These are phyloP conservation scores for Aspergillus sergii DNA, from an alignment of 2,329 filamentous ascomycete species.

Conservation along the genomic window DNA sequence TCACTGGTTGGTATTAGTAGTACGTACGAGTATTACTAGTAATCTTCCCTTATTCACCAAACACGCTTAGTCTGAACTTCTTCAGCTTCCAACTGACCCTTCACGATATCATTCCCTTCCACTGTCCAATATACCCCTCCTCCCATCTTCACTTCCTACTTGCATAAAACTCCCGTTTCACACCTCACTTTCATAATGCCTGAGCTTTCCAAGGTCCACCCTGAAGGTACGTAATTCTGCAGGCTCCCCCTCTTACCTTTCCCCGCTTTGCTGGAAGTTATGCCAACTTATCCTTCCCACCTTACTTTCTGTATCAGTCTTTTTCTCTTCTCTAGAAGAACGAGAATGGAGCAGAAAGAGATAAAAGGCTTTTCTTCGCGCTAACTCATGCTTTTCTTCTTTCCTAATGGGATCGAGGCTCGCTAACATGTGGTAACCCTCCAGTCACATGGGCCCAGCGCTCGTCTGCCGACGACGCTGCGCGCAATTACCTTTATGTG, in stretches of 20 bases:
- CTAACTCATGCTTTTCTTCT: slow-evolving; percentile 8
- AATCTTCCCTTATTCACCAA: not conserved
- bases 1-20: no score
- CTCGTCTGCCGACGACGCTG: slow-evolving; percentile 75
- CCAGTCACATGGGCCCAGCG: slow-evolving; percentile 97
- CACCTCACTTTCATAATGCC: slow-evolving; percentile 26
- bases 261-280: slow-evolving; percentile 29
- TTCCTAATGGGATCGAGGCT: slow-evolving; percentile 3
- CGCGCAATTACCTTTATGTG: slow-evolving; percentile 94
- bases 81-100: slow-evolving; percentile 14
- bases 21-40: slow-evolving; percentile 13
- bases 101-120: slow-evolving; percentile 6
- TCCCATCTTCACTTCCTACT: slow-evolving; percentile 9
- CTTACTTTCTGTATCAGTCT: not conserved
- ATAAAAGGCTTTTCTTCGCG: not conserved
- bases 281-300: slow-evolving; percentile 10
- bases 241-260: slow-evolving; percentile 25
- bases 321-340: not conserved
- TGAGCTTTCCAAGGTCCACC: slow-evolving; percentile 39
- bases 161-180: slow-evolving; percentile 11
- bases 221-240: slow-evolving; percentile 48
- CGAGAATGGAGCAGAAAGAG: not conserved
- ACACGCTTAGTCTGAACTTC: slow-evolving; percentile 15
- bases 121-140: not conserved
- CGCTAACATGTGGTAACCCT: slow-evolving; percentile 12